These are phyloP conservation scores for Pseudocercospora crystallina DNA, from an alignment of 2,329 filamentous ascomycete genomes.

Conservation along the genomic window DNA sequence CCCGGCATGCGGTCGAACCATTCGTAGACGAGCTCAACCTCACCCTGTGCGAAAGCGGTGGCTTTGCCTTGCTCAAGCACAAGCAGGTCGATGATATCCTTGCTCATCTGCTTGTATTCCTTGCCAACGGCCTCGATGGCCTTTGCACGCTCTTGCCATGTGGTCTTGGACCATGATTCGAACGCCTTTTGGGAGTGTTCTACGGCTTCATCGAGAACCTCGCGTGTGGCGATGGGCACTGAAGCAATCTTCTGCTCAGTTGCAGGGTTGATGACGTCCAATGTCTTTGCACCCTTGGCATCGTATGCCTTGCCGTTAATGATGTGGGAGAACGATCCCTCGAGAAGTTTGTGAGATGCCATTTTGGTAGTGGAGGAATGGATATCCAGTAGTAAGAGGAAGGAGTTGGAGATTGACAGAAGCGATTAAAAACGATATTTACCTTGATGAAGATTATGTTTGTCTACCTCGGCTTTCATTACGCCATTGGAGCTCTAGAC, in stretches of 20 bases:
- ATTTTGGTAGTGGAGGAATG: conserved; percentile 4
- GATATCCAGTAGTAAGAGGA: no score
- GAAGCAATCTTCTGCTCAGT: conserved; percentile 37
- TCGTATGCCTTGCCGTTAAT: conserved; percentile 38
- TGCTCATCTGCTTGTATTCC: conserved; percentile 18
- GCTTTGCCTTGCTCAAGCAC: conserved; percentile 25
- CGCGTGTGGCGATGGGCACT: conserved; percentile 38
- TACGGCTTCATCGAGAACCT: conserved; percentile 41
- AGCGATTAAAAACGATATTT: no score
- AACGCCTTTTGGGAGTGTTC: conserved; percentile 37
- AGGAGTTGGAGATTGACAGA: no score
- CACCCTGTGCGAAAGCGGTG: conserved; percentile 17
- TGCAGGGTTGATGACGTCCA: conserved; percentile 37
- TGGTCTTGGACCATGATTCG: conserved; percentile 34
- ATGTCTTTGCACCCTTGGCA: conserved; percentile 27
- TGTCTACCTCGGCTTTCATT: no score
- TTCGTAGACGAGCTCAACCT: conserved; percentile 21
- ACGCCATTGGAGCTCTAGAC: no score
- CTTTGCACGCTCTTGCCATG: conserved; percentile 35
- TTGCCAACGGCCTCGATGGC: conserved; percentile 17
- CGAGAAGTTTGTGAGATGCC: conserved; percentile 19
- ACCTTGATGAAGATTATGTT: no score
- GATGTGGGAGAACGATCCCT: conserved; percentile 35
- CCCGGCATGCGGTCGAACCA: conserved; percentile 22
- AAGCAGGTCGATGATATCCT: conserved; percentile 18